Evolutionary conservation across 164 flowering plant genomes (phyloP).

Genomic region (Dillenia turbinata): DNA sequence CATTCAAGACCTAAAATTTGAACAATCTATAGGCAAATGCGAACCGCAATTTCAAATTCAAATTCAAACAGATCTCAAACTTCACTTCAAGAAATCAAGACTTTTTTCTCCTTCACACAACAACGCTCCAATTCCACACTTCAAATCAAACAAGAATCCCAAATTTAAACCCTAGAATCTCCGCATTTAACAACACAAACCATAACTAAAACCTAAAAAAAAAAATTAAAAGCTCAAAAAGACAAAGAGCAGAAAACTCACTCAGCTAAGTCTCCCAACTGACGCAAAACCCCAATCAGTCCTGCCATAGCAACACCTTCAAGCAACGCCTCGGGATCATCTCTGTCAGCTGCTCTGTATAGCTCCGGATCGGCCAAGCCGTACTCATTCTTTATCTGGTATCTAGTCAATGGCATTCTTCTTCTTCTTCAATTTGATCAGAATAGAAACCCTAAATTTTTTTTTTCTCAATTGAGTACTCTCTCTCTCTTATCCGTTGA

Average conservation of each 20-base stretch:
- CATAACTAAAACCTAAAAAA: not conserved
- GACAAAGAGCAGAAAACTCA: slow-evolving; percentile 26
- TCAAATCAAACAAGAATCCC: not conserved
- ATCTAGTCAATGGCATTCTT: slow-evolving; percentile 79
- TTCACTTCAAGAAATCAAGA: not conserved
- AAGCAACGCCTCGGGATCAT: slow-evolving; percentile 93
- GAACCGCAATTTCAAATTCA: slow-evolving; percentile 1
- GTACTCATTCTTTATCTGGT: slow-evolving; percentile 75
- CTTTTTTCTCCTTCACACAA: too few species aligned
- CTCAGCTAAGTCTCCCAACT: slow-evolving; percentile 98
- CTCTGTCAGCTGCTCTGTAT: slow-evolving; percentile 70
- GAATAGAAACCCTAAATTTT: slow-evolving; percentile 21
- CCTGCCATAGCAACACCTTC: slow-evolving; percentile 99
- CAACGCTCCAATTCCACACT: not conserved
- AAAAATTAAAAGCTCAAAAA: not conserved
- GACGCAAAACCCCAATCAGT: slow-evolving; percentile 87
- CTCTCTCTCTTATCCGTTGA: not conserved
- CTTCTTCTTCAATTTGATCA: not conserved
- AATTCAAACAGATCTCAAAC: not conserved
- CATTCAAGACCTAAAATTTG: not conserved
- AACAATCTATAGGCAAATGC: not conserved
- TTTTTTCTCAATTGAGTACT: not conserved
- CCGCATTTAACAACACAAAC: slow-evolving; percentile 9
- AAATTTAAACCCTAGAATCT: slow-evolving; percentile 5
- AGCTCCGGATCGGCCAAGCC: slow-evolving; percentile 92